Base-by-base conservation (phyloP, 345 rosid genomes). In the Mangifera indica region DNA sequence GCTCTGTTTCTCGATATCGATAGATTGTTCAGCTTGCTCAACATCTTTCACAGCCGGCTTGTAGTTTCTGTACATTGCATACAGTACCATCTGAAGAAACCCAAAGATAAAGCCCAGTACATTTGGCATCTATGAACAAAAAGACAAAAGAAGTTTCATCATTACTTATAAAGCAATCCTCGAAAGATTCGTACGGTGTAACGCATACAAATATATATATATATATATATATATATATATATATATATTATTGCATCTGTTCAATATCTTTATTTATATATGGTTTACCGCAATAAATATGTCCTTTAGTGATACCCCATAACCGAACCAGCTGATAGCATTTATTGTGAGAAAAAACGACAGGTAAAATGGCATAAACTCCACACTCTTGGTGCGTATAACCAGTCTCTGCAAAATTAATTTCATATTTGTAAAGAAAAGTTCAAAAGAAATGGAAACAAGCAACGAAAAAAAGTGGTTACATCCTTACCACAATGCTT, bases 291-390 rank as follows among this genome's bases (percentile, higher is more conserved):
- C 78, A 66, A 86, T 52, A 56, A 70, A 82, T 29, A 72, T 44
- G 74, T 82, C 83, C 53, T 75, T 79, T 14, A 69, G 37, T 7
- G 77, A 20, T 5, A 82, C 5, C n/a, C 86, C 86, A 61, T 80
- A 80, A 32, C 72, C 61, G 45, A 80, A 65, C 86, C 83, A 80
- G 73, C 21, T 49, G 45, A 82, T 3, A 1, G 83, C 83, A 67
- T 78, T 79, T 2, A 77, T 45, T 11, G 81, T 74, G 37, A 82
- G 81, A 8, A 77, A 77, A 26, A 79, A 52, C 7, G 86, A 80
- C 14, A 82, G 44, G 10, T 29, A 51, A 72, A 82, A 74, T 0
- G 86, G 83, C 86, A 82, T 80, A 72, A 82, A 82, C 83, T 82
- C 86, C 29, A 82, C 83, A 34, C 83, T 80, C 59, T 63, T 82